Percentiles rank a stretch among this genome's conserved stretches.
Evolutionary conservation across 257 asterid species (phyloP).

Genomic region (Eustoma russellianum): DNA sequence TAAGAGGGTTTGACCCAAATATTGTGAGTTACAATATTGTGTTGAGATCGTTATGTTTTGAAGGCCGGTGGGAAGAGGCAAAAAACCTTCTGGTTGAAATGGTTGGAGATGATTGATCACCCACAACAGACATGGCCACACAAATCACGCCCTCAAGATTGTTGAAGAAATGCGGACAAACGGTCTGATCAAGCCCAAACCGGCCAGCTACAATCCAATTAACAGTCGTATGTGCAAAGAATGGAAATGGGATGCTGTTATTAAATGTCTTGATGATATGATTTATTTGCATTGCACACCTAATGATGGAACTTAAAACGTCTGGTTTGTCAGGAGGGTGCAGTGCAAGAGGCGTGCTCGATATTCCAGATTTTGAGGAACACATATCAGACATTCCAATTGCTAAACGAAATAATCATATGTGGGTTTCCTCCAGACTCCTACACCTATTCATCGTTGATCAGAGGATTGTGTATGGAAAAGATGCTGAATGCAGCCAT

Average conservation of each 20-base stretch:
- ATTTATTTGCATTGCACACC: conserved; percentile 38
- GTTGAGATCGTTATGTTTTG: conserved; percentile 73
- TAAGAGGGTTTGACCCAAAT: conserved; percentile 66
- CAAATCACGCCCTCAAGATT: conserved; percentile 57
- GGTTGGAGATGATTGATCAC: conserved; percentile 62
- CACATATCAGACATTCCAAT: conserved; percentile 58
- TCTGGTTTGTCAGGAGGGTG: conserved; percentile 62
- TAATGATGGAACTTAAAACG: conserved; percentile 72
- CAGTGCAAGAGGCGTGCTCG: conserved; percentile 59
- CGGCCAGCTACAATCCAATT: conserved; percentile 75
- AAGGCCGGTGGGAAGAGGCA: conserved; percentile 79
- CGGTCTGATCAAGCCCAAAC: conserved; percentile 51
- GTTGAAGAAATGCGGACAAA: conserved; percentile 53
- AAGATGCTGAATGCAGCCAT: conserved; percentile 62
- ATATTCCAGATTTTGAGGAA: conserved; percentile 57
- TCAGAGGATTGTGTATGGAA: conserved; percentile 74
- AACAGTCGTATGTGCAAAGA: conserved; percentile 55
- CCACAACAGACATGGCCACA: conserved; percentile 67
- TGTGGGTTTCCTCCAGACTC: conserved; percentile 64
- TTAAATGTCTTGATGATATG: conserved; percentile 58
- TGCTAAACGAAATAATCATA: conserved; percentile 48
- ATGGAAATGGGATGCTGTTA: conserved; percentile 46
- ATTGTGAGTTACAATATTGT: conserved; percentile 81
- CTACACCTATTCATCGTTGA: conserved; percentile 68
- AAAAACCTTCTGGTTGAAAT: conserved; percentile 65